Percentiles rank a stretch among this genome's conserved stretches.
Evolutionary conservation across 2,329 filamentous ascomycete species (phyloP).

Genomic region (Fusarium sp.): DNA sequence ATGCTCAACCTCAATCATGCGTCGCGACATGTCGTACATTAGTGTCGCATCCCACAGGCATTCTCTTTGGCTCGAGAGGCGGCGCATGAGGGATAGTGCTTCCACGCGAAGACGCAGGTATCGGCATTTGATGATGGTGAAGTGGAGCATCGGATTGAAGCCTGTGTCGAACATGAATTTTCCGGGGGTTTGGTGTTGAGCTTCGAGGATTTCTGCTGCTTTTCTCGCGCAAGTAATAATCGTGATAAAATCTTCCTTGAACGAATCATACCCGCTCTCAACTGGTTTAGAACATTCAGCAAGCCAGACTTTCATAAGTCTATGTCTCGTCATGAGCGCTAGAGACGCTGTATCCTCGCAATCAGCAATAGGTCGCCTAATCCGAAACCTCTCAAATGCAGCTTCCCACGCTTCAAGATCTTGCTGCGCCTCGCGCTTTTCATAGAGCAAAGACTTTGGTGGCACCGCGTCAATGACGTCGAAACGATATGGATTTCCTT

Average conservation of each 20-base stretch:
- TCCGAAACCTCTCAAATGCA: constrained; percentile 38
- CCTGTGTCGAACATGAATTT: constrained; percentile 57
- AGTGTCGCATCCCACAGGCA: constrained; percentile 51
- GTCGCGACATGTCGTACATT: constrained; percentile 47
- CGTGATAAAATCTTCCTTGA: constrained; percentile 44
- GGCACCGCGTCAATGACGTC: constrained; percentile 16
- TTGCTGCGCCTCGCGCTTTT: constrained; percentile 35
- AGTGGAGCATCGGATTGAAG: constrained; percentile 52
- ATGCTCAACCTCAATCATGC: constrained; percentile 55
- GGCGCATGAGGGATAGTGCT: constrained; percentile 49
- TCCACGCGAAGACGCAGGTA: constrained; percentile 49
- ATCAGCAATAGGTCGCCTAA: not conserved
- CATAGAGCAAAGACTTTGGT: constrained; percentile 29
- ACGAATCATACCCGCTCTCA: constrained; percentile 51
- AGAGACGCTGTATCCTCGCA: constrained; percentile 15
- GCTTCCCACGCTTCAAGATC: constrained; percentile 46
- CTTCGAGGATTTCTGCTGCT: constrained; percentile 14
- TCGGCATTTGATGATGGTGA: constrained; percentile 53
- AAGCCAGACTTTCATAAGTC: constrained; percentile 50
- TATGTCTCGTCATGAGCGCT: constrained; percentile 47
- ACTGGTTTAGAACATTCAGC: constrained; percentile 42
- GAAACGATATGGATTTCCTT: constrained; percentile 43
- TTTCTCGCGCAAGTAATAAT: constrained; percentile 45
- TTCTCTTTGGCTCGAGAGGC: constrained; percentile 48
- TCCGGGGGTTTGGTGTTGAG: not conserved